phyloP scores from a whole-genome alignment of 2,329 filamentous ascomycete genomes.

The Didymellaceae sp. region DNA sequence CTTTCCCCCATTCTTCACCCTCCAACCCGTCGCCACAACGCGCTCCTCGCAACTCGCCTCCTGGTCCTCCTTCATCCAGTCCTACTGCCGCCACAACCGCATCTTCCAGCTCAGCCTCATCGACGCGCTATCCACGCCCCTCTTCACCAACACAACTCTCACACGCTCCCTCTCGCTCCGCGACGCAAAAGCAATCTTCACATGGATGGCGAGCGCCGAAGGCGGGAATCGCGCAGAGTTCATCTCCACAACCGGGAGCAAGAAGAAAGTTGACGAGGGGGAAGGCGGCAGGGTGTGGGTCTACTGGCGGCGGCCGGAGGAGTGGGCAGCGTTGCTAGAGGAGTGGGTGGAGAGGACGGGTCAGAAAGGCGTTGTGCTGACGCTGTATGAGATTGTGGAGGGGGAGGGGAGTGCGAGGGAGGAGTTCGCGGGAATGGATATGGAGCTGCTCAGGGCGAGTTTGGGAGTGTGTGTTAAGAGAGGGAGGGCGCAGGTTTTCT shows the following conservation, averaged over 20 bases:
- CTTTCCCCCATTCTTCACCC: conserved; percentile 87
- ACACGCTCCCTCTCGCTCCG: conserved; percentile 56
- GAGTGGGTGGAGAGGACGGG: conserved; percentile 84
- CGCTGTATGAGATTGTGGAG: conserved; percentile 87
- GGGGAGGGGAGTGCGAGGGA: conserved; percentile 75
- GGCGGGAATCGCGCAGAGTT: conserved; percentile 70
- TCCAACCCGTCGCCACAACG: conserved; percentile 75
- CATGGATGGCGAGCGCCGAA: conserved; percentile 61
- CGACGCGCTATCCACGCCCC: conserved; percentile 58
- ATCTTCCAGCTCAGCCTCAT: conserved; percentile 77
- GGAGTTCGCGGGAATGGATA: conserved; percentile 89
- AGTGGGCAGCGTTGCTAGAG: conserved; percentile 84
- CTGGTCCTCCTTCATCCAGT: conserved; percentile 84
- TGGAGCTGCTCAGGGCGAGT: conserved; percentile 78
- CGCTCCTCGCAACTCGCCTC: conserved; percentile 78
- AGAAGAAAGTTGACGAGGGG: conserved; percentile 33
- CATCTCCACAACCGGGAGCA: conserved; percentile 48
- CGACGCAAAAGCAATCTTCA: conserved; percentile 61
- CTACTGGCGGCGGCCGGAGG: conserved; percentile 85
- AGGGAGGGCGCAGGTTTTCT: conserved; percentile 91
- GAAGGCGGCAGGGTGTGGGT: conserved; percentile 64
- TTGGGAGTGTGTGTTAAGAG: conserved; percentile 83
- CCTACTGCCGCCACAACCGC: conserved; percentile 80
- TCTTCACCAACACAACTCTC: conserved; percentile 60
- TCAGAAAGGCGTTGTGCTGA: conserved; percentile 87